phyloP scores from a whole-genome alignment of 2,329 filamentous ascomycete species.

The Monosporascus sp. region DNA sequence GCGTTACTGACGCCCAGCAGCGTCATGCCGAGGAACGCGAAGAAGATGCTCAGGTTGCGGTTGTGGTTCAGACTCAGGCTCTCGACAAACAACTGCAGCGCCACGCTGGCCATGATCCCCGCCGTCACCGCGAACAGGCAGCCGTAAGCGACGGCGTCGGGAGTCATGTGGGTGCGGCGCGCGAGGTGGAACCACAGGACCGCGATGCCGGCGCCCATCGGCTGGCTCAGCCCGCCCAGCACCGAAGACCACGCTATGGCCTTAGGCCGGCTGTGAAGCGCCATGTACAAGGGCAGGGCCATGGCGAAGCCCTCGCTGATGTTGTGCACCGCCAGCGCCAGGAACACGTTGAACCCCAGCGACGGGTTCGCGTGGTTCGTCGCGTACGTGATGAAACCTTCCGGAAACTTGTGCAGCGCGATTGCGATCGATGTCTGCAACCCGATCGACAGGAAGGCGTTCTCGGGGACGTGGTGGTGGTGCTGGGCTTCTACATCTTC shows the following conservation, averaged over 20 bases:
- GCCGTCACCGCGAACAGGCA: conserved; percentile 84
- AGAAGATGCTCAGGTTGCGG: conserved; percentile 69
- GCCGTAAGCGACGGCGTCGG: conserved; percentile 61
- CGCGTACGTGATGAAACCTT: conserved; percentile 83
- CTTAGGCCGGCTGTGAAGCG: conserved; percentile 70
- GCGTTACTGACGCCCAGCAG: conserved; percentile 82
- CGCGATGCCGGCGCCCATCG: conserved; percentile 77
- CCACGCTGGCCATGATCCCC: conserved; percentile 94
- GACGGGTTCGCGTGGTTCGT: conserved; percentile 93
- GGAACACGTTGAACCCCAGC: conserved; percentile 86
- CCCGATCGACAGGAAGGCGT: conserved; percentile 91
- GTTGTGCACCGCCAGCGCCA: conserved; percentile 96
- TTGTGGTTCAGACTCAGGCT: conserved; percentile 78
- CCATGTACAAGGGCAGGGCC: conserved; percentile 88
- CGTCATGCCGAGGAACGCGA: conserved; percentile 82
- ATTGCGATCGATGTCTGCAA: conserved; percentile 94
- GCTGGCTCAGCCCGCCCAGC: conserved; percentile 82
- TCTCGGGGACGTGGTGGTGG: conserved; percentile 92
- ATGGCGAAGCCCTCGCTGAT: conserved; percentile 96
- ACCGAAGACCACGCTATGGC: conserved; percentile 83
- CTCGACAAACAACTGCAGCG: conserved; percentile 83
- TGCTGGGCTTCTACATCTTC: conserved; percentile 55
- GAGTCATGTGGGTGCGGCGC: conserved; percentile 41
- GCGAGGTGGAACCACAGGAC: conserved; percentile 81
- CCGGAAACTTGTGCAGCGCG: conserved; percentile 91